Evolutionary conservation across 208 protist genomes (phyloP).

Genomic region (Acanthamoeba lenticulata): DNA sequence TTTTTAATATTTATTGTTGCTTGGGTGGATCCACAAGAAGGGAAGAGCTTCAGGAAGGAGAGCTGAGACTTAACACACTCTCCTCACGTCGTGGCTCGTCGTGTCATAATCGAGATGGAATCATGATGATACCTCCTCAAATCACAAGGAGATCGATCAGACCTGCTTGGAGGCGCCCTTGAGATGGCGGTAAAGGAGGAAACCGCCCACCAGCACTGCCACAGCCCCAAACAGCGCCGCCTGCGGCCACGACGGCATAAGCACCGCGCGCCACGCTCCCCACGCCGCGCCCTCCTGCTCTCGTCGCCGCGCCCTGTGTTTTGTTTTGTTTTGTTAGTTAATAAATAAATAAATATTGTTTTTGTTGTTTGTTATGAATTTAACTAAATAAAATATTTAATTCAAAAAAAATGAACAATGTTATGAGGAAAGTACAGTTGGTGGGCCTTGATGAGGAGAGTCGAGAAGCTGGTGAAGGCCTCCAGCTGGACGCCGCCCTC

Average conservation of each 20-base stretch:
- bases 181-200: conserved; percentile 9
- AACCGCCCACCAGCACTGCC: conserved; percentile 29
- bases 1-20: too few species aligned
- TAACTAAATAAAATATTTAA: background rate
- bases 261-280: too few species aligned
- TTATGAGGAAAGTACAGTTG: background rate
- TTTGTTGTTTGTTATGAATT: too few species aligned
- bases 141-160: background rate
- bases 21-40: too few species aligned
- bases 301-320: conserved; percentile 13
- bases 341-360: too few species aligned
- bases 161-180: conserved; percentile 31
- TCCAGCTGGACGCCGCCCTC: background rate
- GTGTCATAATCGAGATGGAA: too few species aligned
- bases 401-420: background rate
- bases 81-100: too few species aligned
- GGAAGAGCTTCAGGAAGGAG: too few species aligned
- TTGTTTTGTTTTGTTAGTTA: too few species aligned
- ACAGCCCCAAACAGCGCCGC: background rate
- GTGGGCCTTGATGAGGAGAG: conserved; percentile 24
- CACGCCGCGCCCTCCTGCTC: background rate
- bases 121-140: background rate
- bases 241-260: conserved; percentile 32
- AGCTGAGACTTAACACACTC: too few species aligned
- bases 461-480: background rate